A percentile compares a stretch with the other conserved stretches of the same genome.
These are phyloP conservation scores for Starmerella geochares DNA, from an alignment of 805 yeast genomes.

Conservation along the genomic window DNA sequence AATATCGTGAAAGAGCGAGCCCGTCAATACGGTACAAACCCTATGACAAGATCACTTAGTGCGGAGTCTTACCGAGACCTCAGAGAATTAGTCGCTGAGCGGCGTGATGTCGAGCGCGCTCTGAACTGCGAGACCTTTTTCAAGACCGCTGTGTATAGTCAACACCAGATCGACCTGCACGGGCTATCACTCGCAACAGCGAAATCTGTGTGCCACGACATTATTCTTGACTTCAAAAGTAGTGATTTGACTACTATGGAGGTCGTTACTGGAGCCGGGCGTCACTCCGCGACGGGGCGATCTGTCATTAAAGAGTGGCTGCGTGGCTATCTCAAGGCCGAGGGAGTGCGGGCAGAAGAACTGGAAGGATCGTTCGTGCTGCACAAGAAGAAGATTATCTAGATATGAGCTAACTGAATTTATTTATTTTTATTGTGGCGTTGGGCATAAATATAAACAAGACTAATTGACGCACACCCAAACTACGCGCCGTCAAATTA, in stretches of 20 bases:
- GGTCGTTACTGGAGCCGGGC: slow-evolving; percentile 21
- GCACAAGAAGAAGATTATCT: neutral
- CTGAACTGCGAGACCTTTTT: slow-evolving; percentile 4
- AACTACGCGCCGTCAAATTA: too few relatives aligned
- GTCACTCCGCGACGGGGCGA: slow-evolving; percentile 15
- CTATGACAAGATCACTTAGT: neutral
- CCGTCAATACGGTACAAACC: neutral
- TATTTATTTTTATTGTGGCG: too few relatives aligned
- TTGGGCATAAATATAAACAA: too few relatives aligned
- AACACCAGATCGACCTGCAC: slow-evolving; percentile 17
- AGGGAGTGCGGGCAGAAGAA: slow-evolving; percentile 9
- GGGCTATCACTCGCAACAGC: slow-evolving; percentile 18
- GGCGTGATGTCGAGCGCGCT: slow-evolving; percentile 9
- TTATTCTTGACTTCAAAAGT: neutral
- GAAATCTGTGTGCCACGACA: slow-evolving; percentile 9
- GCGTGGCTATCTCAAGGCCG: slow-evolving; percentile 8
- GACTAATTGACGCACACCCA: too few relatives aligned
- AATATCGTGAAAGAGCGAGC: neutral
- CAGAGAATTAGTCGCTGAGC: neutral
- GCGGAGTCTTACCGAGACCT: neutral
- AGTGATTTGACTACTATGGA: slow-evolving; percentile 5
- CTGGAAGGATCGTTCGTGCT: slow-evolving; percentile 18
- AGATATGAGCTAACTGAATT: neutral
- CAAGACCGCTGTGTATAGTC: neutral
- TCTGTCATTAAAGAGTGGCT: slow-evolving; percentile 20